Percentiles rank a stretch among this genome's conserved stretches.
Evolutionary conservation across 176 grass and related monocot genomes (phyloP).

Genomic region (Eleusine coracana): DNA sequence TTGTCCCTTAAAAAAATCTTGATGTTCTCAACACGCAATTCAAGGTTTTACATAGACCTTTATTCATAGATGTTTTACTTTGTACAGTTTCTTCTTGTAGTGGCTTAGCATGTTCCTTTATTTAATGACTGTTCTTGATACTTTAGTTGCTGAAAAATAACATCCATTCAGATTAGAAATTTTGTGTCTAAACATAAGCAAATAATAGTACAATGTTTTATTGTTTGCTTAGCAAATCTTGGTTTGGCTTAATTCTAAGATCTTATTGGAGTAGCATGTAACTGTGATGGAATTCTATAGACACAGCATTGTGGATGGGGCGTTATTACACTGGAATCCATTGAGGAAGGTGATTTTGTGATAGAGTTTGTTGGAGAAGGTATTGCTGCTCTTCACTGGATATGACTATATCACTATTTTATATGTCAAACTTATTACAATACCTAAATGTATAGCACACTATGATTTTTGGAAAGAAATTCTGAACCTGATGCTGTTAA

Average conservation of each 20-base stretch:
- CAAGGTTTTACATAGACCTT: neutral
- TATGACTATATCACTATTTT: no score
- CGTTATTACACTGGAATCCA: conserved; percentile 58
- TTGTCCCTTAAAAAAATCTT: neutral
- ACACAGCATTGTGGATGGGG: conserved; percentile 90
- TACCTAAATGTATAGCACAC: neutral
- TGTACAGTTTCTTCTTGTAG: neutral
- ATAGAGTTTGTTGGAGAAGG: conserved; percentile 99
- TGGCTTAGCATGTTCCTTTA: neutral
- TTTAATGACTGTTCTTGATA: conserved; percentile 22
- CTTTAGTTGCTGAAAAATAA: neutral
- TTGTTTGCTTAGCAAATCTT: neutral
- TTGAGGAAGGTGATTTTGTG: conserved; percentile 88
- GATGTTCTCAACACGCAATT: neutral
- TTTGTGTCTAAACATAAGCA: neutral
- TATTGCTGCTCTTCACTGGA: conserved; percentile 38
- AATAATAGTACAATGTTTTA: neutral
- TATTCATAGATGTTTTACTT: neutral
- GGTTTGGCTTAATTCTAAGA: neutral
- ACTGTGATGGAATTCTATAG: conserved; percentile 47
- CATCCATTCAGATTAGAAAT: neutral
- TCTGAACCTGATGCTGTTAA: neutral
- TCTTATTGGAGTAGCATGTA: conserved; percentile 1
- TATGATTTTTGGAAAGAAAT: neutral
- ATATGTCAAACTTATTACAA: neutral